Evolutionary conservation across 2,329 filamentous ascomycete genomes (phyloP), one percentile per base, ranked within the genome.

Genomic region (Nemania abortiva): DNA sequence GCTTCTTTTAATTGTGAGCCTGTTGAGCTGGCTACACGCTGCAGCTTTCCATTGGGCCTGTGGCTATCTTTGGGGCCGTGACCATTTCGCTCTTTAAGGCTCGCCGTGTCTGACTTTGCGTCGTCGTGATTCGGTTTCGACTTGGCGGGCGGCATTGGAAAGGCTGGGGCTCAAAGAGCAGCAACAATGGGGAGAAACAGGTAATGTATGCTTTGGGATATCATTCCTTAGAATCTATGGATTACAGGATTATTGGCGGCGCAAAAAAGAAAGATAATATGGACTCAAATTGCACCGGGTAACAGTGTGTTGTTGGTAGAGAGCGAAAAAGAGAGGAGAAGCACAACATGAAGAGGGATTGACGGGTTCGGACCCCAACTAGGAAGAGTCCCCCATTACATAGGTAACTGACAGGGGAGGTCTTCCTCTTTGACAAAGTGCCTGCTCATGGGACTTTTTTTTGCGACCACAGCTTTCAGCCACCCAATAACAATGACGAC

Each of bases 21-120:
- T 13, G 82, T 82, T 64, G 85, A 85, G 77, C 85, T 88, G 64
- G 83, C 86, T 18, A 84, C 84, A 45, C 87, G 84, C 62, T 86
- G 86, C 79, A 88, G 83, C 78, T 89, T 89, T 68, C 85, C 82
- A 63, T 85, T 85, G 18, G 82, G 76, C 63, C 82, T 81, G 62
- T 76, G 81, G 65, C 71, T 68, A 53, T 78, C 73, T 53, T 77
- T 75, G 10, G 74, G 54, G 52, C 73, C 75, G 22, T 72, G 74
- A 39, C 77, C 74, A 59, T 79, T 78, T n/a, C 74, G 70, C 13
- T 79, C 77, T 56, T 79, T 80, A 65, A 76, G 71, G 64, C 76
- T 79, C 50, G 77, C 72, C 6, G 77, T 77, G 67, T 80, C 78
- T 74, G 78, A 78, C 75, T 79, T 80, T 59, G 75, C 49, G 70